Percentiles rank a stretch among this genome's conserved stretches.
Evolutionary conservation across 2,329 filamentous ascomycete genomes (phyloP).

Genomic region (Sporothrix brasiliensis): DNA sequence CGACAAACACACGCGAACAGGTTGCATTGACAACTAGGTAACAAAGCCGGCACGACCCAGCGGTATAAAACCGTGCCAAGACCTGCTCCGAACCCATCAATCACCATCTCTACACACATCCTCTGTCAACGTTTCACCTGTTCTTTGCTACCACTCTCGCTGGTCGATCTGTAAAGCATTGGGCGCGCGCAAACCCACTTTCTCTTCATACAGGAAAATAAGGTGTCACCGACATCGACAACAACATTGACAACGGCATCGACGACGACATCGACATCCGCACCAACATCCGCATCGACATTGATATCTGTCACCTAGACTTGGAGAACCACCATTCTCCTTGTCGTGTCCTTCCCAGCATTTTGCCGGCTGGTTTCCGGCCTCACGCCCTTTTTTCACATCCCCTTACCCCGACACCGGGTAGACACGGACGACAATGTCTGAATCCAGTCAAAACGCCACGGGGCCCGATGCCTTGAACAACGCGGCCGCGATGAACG

Average conservation of each 20-base stretch:
- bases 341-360: neutral
- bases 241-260: neutral
- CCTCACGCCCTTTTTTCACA: conserved; percentile 2
- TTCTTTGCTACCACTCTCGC: conserved; percentile 17
- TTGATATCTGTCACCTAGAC: neutral
- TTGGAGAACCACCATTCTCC: neutral
- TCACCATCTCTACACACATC: neutral
- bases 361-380: conserved; percentile 33
- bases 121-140: conserved; percentile 19
- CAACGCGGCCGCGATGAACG: conserved; percentile 2
- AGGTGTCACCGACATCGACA: too few species aligned
- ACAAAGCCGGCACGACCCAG: conserved; percentile 10
- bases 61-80: conserved; percentile 25
- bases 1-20: conserved; percentile 7
- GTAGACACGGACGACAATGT: conserved; percentile 4
- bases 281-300: neutral
- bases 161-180: conserved; percentile 10
- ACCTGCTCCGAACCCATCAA: conserved; percentile 21
- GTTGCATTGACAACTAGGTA: conserved; percentile 19
- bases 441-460: conserved; percentile 1
- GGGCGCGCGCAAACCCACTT: conserved; percentile 3
- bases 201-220: neutral
- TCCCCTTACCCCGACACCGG: neutral
- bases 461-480: neutral
- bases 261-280: too few species aligned